Base-by-base conservation (phyloP, 352 stramenopile species). In the Pythium rhizo-oryzae region DNA sequence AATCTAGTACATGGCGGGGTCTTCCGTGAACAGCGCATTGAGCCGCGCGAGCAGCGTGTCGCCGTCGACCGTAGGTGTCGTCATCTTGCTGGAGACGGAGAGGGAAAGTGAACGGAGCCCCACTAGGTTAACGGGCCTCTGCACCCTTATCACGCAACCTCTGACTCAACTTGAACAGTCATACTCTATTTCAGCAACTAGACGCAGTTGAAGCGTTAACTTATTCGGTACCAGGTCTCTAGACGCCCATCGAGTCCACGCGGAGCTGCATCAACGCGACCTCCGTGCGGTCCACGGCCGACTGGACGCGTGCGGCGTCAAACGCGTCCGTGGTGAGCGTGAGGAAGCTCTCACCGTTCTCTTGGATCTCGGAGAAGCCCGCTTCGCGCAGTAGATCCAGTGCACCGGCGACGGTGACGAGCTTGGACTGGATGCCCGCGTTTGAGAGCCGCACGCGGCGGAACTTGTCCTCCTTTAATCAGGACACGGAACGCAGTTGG, bases 251-350 rank as follows among this genome's bases (percentile, higher is more conserved):
- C 39, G 68, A 74, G 68, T 92, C 84, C 24, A 89, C 77, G 50
- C 79, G 77, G 28, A 91, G 72, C 70, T 92, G 84, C 67, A 87
- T 88, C 21, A 87, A 65, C 50, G 81, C 84, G 23, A 92, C 84
- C 67, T 91, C 84, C 1, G 72, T 82, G 62, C 82, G 79, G 47
- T 91, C 80, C 39, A 90, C 75, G 0, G 72, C 77, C 21, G 77
- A 84, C 65, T 87, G 78, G 66, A 92, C 75, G 25, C 78, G 84
- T 28, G 80, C 70, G 2, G 51, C 39, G 33, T 84, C 39, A 33
- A 88, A 77, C 13, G 62, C 51, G 37, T 84, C 79, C 2, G 35
- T 58, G 21, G 62, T 59, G 21, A 91, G 71, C 56, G 87, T 78
- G 78, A 90, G 80, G 81, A 85, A 90, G 50, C 62, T 56, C 51